These are phyloP conservation scores for Xylariomycetidae sp. DNA, from an alignment of 2,329 filamentous ascomycete species.

Conservation along the genomic window DNA sequence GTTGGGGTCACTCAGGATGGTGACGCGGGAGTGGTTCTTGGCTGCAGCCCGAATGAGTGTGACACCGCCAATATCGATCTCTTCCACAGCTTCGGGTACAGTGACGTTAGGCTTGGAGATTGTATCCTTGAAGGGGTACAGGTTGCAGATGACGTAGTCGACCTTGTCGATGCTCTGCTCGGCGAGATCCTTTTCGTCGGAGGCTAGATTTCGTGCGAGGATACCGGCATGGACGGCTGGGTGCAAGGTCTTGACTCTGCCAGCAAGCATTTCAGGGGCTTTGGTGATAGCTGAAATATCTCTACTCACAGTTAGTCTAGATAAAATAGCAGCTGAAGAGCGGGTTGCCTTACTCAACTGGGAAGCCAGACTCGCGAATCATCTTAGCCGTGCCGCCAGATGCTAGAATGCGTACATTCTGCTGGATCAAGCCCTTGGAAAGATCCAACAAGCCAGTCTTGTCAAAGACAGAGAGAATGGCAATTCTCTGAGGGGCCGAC, in stretches of 20 bases:
- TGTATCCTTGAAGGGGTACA: conserved; percentile 99
- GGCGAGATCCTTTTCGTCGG: conserved; percentile 93
- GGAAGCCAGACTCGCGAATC: conserved; percentile 93
- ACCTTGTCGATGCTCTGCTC: conserved; percentile 95
- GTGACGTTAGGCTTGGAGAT: conserved; percentile 96
- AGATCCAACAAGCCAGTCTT: conserved; percentile 94
- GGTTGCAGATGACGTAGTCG: conserved; percentile 95
- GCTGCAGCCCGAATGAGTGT: conserved; percentile 93
- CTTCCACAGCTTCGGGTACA: conserved; percentile 92
- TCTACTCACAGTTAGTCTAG: conserved; percentile 40
- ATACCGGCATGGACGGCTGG: conserved; percentile 89
- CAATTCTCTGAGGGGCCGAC: conserved; percentile 53
- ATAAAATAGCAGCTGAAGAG: conserved; percentile 2
- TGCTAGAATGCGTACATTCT: conserved; percentile 87
- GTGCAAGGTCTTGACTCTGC: conserved; percentile 88
- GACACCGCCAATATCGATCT: conserved; percentile 97
- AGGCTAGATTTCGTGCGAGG: conserved; percentile 87
- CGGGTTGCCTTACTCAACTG: conserved; percentile 70
- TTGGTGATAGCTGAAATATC: conserved; percentile 97
- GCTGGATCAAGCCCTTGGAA: conserved; percentile 81
- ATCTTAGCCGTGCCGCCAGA: conserved; percentile 94
- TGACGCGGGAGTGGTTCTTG: conserved; percentile 96
- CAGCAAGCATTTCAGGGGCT: conserved; percentile 85
- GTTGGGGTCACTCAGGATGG: conserved; percentile 87
- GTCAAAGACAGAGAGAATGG: conserved; percentile 97